A percentile compares a stretch with the other conserved stretches of the same genome.
phyloP scores from a whole-genome alignment of 305 asterid genomes.

The Fraxinus baroniana region DNA sequence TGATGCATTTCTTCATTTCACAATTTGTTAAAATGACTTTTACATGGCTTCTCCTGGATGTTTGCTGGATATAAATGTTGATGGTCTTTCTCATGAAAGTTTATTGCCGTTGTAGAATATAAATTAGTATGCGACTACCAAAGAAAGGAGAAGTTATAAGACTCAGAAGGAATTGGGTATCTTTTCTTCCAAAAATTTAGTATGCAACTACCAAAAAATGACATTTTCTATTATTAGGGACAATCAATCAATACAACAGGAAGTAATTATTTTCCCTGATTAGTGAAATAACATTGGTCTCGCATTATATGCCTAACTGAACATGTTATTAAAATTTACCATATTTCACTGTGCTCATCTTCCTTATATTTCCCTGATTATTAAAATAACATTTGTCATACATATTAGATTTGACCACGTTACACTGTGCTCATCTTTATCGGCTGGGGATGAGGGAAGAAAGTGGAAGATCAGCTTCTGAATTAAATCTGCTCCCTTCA shows the following conservation, averaged over 20 bases:
- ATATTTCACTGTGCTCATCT: not conserved
- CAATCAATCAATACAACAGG: not conserved
- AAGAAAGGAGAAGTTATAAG: not conserved
- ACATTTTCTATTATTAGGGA: not conserved
- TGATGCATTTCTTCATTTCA: conserved; percentile 8
- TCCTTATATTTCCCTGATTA: not conserved
- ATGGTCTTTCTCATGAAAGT: not conserved
- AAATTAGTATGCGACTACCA: not conserved
- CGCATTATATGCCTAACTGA: not conserved
- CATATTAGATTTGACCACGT: not conserved
- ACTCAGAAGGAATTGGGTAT: not conserved
- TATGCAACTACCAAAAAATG: not conserved
- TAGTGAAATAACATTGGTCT: not conserved
- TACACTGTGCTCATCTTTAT: not conserved
- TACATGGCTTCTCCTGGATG: not conserved
- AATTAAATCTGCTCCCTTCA: not conserved
- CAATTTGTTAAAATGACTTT: conserved; percentile 2
- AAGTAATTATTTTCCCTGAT: not conserved
- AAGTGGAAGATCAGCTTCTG: not conserved
- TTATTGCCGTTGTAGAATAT: not conserved
- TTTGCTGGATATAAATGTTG: not conserved
- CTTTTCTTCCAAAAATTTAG: not conserved
- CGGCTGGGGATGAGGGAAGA: not conserved
- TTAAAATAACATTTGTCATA: not conserved
- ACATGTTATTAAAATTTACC: not conserved